Evolutionary conservation across 108 stramenopile species (phyloP), one percentile per base, ranked within the genome.

Genomic region (Fragilariopsis cylindrus): DNA sequence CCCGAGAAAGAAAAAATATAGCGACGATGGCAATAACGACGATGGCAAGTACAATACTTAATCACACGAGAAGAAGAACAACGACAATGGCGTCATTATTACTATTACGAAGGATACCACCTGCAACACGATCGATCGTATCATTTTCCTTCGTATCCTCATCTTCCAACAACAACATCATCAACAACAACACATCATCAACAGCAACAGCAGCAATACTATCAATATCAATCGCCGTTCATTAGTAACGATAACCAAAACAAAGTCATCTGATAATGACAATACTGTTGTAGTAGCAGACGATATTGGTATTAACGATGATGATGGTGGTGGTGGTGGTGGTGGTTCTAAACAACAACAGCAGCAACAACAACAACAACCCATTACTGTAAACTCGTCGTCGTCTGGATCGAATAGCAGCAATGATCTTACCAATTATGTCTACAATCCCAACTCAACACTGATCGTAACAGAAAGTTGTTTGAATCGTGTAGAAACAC

Each of bases 391-490:
- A 30, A 30, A 30, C 30, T 7, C 62, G 62, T 41, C 58, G 19
- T 63, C 42, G 11, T 63, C 11, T n/a, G 16, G 18, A 9, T 11
- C 55, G 11, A 56, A 6, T 5, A 56, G 18, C 0, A 56, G 0
- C 7, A 9, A 42, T 3, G 3, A 18, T 11, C 43, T 66, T 18
- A 15, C 45, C 12, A 66, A 40, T 8, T 70, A 75, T 48, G 55
- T 70, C 50, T 9, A 52, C 44, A 73, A 69, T 12, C 74, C 71
- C 7, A 72, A 84, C 3, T 15, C 62, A 0, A 57, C 43, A 11
- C 54, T 86, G 0, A 72, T 64, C 19, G 73, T 86, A 2, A 86
- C 85, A n/a, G 55, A 55, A 19, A 68, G 62, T 48, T 82, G 82
- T 50, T 48, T 80, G 50, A 69, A 77, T 21, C 76, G 73, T 21